Evolutionary conservation across 192 early-diverging fungal genomes (phyloP).

Genomic region (Backusella tuberculispora): DNA sequence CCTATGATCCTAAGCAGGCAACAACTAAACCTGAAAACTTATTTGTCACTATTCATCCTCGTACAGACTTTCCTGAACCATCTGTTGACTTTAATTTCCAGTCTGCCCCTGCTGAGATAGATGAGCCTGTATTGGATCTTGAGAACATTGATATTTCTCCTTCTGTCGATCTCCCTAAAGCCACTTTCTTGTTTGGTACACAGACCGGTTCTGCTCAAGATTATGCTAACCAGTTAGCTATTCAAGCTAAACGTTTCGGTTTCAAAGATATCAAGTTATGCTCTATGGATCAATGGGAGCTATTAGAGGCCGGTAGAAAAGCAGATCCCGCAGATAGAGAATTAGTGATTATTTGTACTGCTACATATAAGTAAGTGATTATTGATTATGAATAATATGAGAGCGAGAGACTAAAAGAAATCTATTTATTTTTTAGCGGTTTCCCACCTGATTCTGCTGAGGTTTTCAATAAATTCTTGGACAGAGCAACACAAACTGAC

Average conservation of each 20-base stretch:
- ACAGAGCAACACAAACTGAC: background rate
- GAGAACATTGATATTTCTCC: background rate
- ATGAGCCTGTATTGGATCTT: constrained; percentile 5
- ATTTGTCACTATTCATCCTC: constrained; percentile 35
- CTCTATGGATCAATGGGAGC: constrained; percentile 51
- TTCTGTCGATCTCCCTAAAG: constrained; percentile 34
- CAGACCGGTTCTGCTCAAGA: constrained; percentile 60
- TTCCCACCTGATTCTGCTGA: constrained; percentile 59
- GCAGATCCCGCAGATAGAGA: constrained; percentile 19
- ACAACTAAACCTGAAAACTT: constrained; percentile 46
- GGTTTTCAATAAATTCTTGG: constrained; percentile 43
- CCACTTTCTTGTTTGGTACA: constrained; percentile 55
- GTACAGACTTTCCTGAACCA: constrained; percentile 40
- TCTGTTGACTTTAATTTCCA: constrained; percentile 2
- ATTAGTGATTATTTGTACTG: constrained; percentile 39
- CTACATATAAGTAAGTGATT: constrained; percentile 33
- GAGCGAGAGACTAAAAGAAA: background rate
- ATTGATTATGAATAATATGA: background rate
- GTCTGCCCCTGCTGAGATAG: background rate
- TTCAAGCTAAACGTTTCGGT: constrained; percentile 43
- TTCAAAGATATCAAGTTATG: constrained; percentile 34
- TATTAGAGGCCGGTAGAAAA: constrained; percentile 30
- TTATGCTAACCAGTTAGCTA: constrained; percentile 49
- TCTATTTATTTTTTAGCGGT: constrained; percentile 22
- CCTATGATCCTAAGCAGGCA: constrained; percentile 30